Evolutionary conservation across 371 early-diverging fungal species (phyloP).

Genomic region (Coemansia sp.): DNA sequence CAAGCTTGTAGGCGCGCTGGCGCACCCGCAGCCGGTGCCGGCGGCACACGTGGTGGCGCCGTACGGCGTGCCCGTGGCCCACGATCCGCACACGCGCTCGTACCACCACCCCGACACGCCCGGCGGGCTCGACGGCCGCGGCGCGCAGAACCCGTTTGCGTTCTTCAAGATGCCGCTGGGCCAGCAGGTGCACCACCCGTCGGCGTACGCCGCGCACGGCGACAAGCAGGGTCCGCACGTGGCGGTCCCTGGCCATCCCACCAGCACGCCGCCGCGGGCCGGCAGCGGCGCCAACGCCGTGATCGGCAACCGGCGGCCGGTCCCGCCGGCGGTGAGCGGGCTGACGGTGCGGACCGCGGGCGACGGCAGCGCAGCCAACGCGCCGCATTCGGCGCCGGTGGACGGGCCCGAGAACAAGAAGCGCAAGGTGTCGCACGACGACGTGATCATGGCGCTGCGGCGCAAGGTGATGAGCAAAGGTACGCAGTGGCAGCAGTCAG

Average conservation of each 20-base stretch:
- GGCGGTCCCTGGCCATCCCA: not conserved
- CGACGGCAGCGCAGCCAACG: constrained; percentile 8
- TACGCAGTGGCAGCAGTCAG: constrained; percentile 12
- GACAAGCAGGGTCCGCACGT: constrained; percentile 2
- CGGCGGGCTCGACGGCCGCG: constrained; percentile 36
- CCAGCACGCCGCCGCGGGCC: constrained; percentile 4
- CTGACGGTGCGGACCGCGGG: constrained; percentile 33
- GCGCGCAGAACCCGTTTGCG: constrained; percentile 41
- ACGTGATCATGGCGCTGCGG: constrained; percentile 48
- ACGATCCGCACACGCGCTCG: constrained; percentile 19
- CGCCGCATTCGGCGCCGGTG: constrained; percentile 46
- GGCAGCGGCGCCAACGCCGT: not conserved
- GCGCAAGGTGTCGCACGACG: constrained; percentile 48
- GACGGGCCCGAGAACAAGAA: constrained; percentile 39
- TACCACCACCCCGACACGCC: constrained; percentile 51
- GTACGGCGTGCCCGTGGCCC: constrained; percentile 14
- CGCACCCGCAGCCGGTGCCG: constrained; percentile 11
- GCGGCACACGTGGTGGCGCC: constrained; percentile 13
- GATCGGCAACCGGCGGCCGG: constrained; percentile 18
- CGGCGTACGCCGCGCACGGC: constrained; percentile 27
- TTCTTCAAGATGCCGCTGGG: constrained; percentile 49
- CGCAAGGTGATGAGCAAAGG: constrained; percentile 49
- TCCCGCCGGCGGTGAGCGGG: constrained; percentile 44
- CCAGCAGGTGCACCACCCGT: constrained; percentile 41
- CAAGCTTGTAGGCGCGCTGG: constrained; percentile 17